Evolutionary conservation across 176 grass and related monocot species (phyloP).

Genomic region (Zea luxurians): DNA sequence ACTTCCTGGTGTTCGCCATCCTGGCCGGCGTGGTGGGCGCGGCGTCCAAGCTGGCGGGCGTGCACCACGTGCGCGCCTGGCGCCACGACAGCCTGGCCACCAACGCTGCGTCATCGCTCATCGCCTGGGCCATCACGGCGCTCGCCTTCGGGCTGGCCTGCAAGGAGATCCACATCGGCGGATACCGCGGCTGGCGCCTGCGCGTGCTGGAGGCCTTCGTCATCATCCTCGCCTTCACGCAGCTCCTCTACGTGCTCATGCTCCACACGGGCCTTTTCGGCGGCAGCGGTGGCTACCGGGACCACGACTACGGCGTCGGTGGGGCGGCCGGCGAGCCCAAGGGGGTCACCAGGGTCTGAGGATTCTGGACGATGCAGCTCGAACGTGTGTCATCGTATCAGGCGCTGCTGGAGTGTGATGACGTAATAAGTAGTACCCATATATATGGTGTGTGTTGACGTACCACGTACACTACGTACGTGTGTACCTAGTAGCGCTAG

Average conservation of each 20-base stretch:
- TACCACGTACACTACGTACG: background rate
- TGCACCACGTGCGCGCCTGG: conserved; percentile 67
- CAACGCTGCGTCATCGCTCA: conserved; percentile 45
- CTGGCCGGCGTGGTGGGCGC: conserved; percentile 72
- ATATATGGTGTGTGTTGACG: background rate
- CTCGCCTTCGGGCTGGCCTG: conserved; percentile 70
- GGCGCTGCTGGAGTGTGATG: background rate
- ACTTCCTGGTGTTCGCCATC: conserved; percentile 74
- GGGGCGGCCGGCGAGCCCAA: conserved; percentile 50
- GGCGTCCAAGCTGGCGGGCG: conserved; percentile 48
- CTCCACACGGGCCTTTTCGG: conserved; percentile 70
- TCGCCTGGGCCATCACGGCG: conserved; percentile 72
- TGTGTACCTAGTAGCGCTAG: background rate
- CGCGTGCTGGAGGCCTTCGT: conserved; percentile 70
- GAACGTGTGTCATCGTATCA: no score
- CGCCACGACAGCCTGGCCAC: conserved; percentile 57
- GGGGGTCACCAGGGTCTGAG: conserved; percentile 48
- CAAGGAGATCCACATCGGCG: conserved; percentile 75
- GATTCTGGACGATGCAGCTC: no score
- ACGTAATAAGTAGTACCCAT: background rate
- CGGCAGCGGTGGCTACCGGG: conserved; percentile 56
- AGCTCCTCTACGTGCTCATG: conserved; percentile 83
- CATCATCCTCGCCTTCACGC: conserved; percentile 78
- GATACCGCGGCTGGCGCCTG: conserved; percentile 64
- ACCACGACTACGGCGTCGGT: conserved; percentile 56